Evolutionary conservation across 768 basidiomycete species (phyloP).

Genomic region (Kwoniella newhampshirensis): DNA sequence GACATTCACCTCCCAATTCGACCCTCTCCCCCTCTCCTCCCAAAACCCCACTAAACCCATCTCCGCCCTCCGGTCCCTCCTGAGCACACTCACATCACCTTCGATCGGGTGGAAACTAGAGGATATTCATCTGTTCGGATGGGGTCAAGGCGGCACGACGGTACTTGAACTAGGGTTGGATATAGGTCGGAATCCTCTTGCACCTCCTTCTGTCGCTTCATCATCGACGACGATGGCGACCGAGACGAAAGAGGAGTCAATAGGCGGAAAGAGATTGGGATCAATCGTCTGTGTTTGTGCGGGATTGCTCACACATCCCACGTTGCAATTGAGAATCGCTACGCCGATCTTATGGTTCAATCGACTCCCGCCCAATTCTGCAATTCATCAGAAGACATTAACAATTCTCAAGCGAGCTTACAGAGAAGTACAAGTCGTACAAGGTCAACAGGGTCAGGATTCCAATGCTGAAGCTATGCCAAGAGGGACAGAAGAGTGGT

Average conservation of each 20-base stretch:
- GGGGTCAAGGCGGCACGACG: constrained; percentile 49
- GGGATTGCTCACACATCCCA: constrained; percentile 34
- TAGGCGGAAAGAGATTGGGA: constrained; percentile 25
- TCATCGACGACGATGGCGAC: neutral
- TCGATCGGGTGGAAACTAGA: constrained; percentile 36
- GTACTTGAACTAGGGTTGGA: constrained; percentile 40
- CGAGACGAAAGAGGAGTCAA: neutral
- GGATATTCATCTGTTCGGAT: constrained; percentile 51
- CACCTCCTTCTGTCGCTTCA: neutral
- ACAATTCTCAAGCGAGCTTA: constrained; percentile 27
- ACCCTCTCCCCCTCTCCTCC: constrained; percentile 30
- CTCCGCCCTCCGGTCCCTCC: constrained; percentile 21
- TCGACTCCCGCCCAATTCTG: constrained; percentile 18
- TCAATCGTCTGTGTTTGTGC: constrained; percentile 41
- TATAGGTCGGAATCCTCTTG: constrained; percentile 19
- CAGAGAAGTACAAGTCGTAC: constrained; percentile 31
- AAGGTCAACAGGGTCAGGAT: constrained; percentile 1
- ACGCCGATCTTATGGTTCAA: constrained; percentile 43
- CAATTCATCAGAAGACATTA: constrained; percentile 18
- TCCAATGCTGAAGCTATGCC: constrained; percentile 44
- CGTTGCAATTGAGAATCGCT: constrained; percentile 14
- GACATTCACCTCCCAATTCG: constrained; percentile 39
- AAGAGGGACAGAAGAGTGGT: constrained; percentile 41
- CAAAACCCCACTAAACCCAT: constrained; percentile 32
- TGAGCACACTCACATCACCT: constrained; percentile 25